Base-by-base conservation (phyloP, 371 early-diverging fungal species). In the Amoeboradix gromovi region DNA sequence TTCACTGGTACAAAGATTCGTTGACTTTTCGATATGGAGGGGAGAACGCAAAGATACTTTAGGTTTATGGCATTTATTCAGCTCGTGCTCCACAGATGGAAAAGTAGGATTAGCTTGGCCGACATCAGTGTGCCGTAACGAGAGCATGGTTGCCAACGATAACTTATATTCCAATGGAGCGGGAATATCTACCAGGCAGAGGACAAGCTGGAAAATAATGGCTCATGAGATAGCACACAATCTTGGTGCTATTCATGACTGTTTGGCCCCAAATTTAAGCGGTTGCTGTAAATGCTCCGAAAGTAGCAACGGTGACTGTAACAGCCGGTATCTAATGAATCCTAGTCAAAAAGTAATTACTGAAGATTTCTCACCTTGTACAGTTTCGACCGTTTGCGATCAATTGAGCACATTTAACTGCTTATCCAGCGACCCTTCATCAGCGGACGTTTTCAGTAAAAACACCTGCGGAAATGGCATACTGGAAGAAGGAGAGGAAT, bases 61-160 rank as follows among this genome's bases (percentile, higher is more conserved):
- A 0, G 91, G 91, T 1, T 73, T 94, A 31, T 95, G 94, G 93
- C 94, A 93, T 76, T 77, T 94, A 68, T 83, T 94, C 87, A 91
- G 92, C 12, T 80, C 84, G 68, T 92, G 93, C 75, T 66, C 66
- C 66, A 79, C 90, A 1, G 91, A 90, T 66, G 74, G 86, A 1
- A 86, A 90, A 71, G 90, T 95, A 0, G 94, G 95, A 1, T 80
- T 95, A 69, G 94, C 94, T 31, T 95, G 94, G 94, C 75, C 90
- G 29, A 80, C 81, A 27, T 81, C 83, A 1, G 70, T 91, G 28
- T 93, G 94, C 73, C 75, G 78, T 68, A 78, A 78, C 27, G 74
- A 75, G 17, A 69, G 83, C 16, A 72, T 70, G 27, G 66, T 16
- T 12, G 67, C 71, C 2, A 29, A 28, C 29, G 68, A 71, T 30